A percentile compares a stretch with the other conserved stretches of the same genome.
Conservation (phyloP, 768 basidiomycete genomes). For the Mycena alexandri region DNA sequence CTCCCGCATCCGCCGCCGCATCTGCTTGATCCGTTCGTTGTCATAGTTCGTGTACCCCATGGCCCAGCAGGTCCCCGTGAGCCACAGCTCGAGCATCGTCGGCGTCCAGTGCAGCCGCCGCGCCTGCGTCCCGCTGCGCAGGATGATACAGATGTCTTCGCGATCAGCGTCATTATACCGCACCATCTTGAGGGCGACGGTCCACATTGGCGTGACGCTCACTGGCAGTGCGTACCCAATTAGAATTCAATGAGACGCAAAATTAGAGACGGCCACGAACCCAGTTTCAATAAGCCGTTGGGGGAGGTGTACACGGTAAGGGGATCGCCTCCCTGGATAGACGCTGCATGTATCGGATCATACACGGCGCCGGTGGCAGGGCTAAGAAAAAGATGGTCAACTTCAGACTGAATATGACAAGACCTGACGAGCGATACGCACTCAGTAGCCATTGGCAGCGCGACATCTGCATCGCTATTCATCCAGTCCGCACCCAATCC, state of each 20-base stretch:
- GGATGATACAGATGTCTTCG: conserved; percentile 73
- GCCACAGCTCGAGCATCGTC: conserved; percentile 67
- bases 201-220: conserved; percentile 79
- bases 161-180: conserved; percentile 75
- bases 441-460: conserved; percentile 75
- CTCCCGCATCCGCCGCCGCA: conserved; percentile 65
- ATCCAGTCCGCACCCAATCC: conserved; percentile 78
- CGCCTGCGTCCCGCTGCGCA: conserved; percentile 69
- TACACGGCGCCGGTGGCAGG: conserved; percentile 46
- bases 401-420: conserved; percentile 7
- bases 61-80: conserved; percentile 68
- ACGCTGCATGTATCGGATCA: conserved; percentile 73
- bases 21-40: conserved; percentile 55
- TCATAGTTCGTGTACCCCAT: conserved; percentile 72
- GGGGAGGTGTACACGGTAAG: conserved; percentile 70
- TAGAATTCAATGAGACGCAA: not conserved
- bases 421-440: conserved; percentile 50
- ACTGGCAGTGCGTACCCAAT: conserved; percentile 49
- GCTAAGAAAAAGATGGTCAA: conserved; percentile 37
- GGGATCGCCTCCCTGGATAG: conserved; percentile 64
- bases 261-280: conserved; percentile 14
- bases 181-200: conserved; percentile 78
- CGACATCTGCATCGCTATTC: conserved; percentile 81
- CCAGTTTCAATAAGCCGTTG: conserved; percentile 58
- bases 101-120: conserved; percentile 69